Conservation (phyloP, 2,329 filamentous ascomycete genomes). For the Stemphylium lycopersici region DNA sequence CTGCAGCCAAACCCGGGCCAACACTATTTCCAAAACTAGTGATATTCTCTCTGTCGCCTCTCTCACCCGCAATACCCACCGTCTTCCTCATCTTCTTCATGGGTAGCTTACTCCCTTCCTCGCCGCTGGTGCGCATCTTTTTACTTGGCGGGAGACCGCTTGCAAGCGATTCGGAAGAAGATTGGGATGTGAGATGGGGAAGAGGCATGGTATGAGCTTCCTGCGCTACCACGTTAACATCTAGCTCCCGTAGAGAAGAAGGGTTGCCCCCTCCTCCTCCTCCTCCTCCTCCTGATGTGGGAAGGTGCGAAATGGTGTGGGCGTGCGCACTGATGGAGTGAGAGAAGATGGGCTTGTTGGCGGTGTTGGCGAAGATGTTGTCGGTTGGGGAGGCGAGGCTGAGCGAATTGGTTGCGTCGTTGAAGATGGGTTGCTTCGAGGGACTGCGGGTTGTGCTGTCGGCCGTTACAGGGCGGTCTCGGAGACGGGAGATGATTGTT, state of each 20-base stretch:
- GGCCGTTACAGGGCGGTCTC: slow-evolving; percentile 44
- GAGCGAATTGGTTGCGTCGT: slow-evolving; percentile 53
- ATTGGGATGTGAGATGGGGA: slow-evolving; percentile 38
- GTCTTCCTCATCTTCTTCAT: slow-evolving; percentile 54
- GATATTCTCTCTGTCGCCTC: slow-evolving; percentile 50
- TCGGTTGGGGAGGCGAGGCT: slow-evolving; percentile 37
- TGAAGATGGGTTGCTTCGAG: slow-evolving; percentile 60
- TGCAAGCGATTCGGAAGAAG: slow-evolving; percentile 33
- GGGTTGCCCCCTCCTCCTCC: slow-evolving; percentile 15
- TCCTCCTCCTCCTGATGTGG: slow-evolving; percentile 16
- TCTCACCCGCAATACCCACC: slow-evolving; percentile 46
- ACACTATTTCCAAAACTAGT: slow-evolving; percentile 51
- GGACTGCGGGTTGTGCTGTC: slow-evolving; percentile 47
- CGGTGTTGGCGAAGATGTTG: slow-evolving; percentile 32
- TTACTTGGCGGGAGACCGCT: slow-evolving; percentile 50
- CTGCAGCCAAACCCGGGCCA: slow-evolving; percentile 43
- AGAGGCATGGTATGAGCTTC: slow-evolving; percentile 40
- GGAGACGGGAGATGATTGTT: slow-evolving; percentile 58
- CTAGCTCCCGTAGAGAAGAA: slow-evolving; percentile 54
- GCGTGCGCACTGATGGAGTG: slow-evolving; percentile 37
- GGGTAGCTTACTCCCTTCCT: slow-evolving; percentile 50
- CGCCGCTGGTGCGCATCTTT: slow-evolving; percentile 48
- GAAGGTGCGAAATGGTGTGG: slow-evolving; percentile 30
- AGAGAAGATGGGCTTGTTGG: slow-evolving; percentile 31
- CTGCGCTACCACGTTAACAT: slow-evolving; percentile 53